phyloP scores from a whole-genome alignment of 2,329 filamentous ascomycete species.

The Monosporascus sp. region DNA sequence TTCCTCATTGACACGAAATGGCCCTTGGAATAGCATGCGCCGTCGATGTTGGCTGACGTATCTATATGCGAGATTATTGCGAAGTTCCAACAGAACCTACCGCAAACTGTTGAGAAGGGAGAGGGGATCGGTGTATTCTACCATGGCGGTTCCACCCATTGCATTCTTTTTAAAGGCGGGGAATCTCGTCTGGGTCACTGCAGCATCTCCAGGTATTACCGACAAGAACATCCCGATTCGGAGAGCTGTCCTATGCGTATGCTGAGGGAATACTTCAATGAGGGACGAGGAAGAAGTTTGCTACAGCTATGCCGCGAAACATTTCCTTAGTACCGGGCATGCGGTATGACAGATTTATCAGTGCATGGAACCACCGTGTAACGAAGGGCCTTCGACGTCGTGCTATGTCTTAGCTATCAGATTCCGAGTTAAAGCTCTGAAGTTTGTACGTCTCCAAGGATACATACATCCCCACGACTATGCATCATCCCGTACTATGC shows the following conservation, averaged over 20 bases:
- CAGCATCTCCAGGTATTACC: conserved; percentile 2
- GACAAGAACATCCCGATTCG: conserved; percentile 7
- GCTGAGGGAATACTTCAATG: not conserved
- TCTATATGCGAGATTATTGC: conserved; percentile 64
- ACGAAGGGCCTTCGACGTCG: no score
- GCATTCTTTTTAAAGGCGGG: conserved; percentile 5
- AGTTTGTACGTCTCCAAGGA: no score
- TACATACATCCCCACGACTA: no score
- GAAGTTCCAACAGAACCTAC: conserved; percentile 19
- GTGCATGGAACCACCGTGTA: not conserved
- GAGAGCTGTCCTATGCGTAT: conserved; percentile 4
- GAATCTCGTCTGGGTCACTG: conserved; percentile 7
- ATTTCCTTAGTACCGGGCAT: not conserved
- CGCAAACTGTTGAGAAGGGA: conserved; percentile 3
- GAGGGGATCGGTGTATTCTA: conserved; percentile 11
- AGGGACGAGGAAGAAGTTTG: not conserved
- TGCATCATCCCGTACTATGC: no score
- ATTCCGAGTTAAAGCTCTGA: no score
- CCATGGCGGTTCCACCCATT: conserved; percentile 10
- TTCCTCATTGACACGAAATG: conserved; percentile 62
- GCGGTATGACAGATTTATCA: not conserved
- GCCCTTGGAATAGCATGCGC: conserved; percentile 62
- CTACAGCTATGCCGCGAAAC: not conserved
- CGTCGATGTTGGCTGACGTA: conserved; percentile 64
- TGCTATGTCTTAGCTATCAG: no score